Conservation (phyloP, 495 filamentous ascomycete species). For the Evernia prunastri region DNA sequence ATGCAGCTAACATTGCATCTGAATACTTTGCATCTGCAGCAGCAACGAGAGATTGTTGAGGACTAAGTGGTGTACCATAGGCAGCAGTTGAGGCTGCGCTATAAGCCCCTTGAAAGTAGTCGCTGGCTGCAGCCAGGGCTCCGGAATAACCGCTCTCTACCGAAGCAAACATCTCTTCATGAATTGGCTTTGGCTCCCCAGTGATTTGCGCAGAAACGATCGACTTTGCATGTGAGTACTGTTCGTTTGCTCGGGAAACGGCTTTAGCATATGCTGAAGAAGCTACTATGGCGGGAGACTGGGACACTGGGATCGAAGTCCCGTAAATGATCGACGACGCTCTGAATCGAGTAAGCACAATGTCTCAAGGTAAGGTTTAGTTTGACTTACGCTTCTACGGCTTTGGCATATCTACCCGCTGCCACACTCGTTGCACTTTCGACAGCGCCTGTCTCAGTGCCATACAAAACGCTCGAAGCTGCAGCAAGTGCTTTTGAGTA, state of each 20-base stretch:
- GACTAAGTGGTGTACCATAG: constrained; percentile 37
- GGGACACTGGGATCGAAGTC: constrained; percentile 43
- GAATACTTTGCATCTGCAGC: constrained; percentile 34
- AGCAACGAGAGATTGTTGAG: constrained; percentile 30
- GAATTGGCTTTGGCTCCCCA: constrained; percentile 56
- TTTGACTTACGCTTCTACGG: constrained; percentile 53
- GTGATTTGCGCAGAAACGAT: constrained; percentile 58
- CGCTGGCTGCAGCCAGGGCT: constrained; percentile 55
- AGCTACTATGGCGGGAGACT: constrained; percentile 41
- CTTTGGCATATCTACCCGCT: constrained; percentile 51
- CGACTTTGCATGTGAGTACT: constrained; percentile 60
- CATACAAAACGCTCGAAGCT: constrained; percentile 53
- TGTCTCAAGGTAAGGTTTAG: neutral
- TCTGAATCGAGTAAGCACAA: constrained; percentile 29
- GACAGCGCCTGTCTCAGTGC: constrained; percentile 44
- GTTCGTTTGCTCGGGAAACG: constrained; percentile 51
- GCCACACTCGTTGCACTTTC: constrained; percentile 48
- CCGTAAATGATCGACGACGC: constrained; percentile 60
- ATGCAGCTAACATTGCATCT: constrained; percentile 37
- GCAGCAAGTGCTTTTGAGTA: constrained; percentile 52
- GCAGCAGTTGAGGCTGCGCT: constrained; percentile 40
- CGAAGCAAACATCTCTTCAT: constrained; percentile 57
- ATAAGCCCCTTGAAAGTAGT: constrained; percentile 46
- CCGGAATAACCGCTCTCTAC: constrained; percentile 63
- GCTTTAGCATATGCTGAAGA: constrained; percentile 57